Conservation (phyloP, 306 rosid genomes). For the Cicer judaicum region DNA sequence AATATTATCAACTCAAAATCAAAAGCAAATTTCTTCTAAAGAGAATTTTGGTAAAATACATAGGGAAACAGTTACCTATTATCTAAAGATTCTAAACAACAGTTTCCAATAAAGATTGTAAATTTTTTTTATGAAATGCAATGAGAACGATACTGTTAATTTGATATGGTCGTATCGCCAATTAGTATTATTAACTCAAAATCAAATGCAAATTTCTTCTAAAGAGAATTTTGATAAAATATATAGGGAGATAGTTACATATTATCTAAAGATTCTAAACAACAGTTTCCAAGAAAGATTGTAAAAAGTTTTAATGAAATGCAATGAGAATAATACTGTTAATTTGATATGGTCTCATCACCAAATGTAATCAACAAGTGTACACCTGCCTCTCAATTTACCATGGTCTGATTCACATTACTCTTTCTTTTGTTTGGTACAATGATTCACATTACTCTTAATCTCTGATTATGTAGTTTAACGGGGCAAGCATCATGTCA, state of each 20-base stretch:
- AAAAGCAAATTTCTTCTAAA: constrained; percentile 24
- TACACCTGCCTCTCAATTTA: background rate
- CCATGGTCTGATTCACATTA: constrained; percentile 31
- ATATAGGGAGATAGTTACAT: background rate
- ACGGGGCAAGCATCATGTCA: constrained; percentile 16
- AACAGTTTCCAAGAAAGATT: constrained; percentile 14
- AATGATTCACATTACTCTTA: constrained; percentile 34
- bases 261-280: constrained; percentile 4
- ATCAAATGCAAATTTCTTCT: too few species aligned
- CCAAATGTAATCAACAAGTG: constrained; percentile 2
- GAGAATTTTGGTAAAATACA: constrained; percentile 18
- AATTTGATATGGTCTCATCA: constrained; percentile 21
- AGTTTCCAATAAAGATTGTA: constrained; percentile 18
- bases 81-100: constrained; percentile 4
- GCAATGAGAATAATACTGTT: constrained; percentile 12
- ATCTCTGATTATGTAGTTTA: constrained; percentile 11
- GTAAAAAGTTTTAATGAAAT: constrained; percentile 14
- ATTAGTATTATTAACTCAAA: background rate
- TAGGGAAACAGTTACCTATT: background rate
- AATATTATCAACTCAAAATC: constrained; percentile 6
- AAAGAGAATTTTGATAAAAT: background rate
- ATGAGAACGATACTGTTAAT: constrained; percentile 8
- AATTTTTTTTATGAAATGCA: constrained; percentile 9
- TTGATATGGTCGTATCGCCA: constrained; percentile 24
- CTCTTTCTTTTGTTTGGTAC: background rate